phyloP scores from a whole-genome alignment of 1,139 yeast genomes.

The Taphrina flavorubra region DNA sequence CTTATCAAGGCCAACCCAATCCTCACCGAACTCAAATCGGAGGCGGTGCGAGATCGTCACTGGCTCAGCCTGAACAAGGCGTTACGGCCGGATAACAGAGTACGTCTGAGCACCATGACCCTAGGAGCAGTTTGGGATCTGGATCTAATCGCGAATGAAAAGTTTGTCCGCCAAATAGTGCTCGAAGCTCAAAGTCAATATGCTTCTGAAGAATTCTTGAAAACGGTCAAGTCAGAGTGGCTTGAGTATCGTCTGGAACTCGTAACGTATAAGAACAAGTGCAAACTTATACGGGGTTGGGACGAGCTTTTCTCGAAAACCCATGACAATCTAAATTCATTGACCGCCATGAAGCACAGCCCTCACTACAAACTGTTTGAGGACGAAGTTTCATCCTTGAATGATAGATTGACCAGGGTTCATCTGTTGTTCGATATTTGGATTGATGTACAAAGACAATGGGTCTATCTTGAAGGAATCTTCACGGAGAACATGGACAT shows the following conservation, averaged over 20 bases:
- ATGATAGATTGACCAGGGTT: slow-evolving; percentile 61
- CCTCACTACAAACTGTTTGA: slow-evolving; percentile 68
- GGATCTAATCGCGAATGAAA: slow-evolving; percentile 58
- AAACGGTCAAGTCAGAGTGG: slow-evolving; percentile 54
- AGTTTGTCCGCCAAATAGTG: slow-evolving; percentile 59
- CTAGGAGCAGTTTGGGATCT: slow-evolving; percentile 70
- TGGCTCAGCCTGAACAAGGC: slow-evolving; percentile 63
- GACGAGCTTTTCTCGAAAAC: slow-evolving; percentile 65
- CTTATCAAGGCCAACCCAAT: slow-evolving; percentile 55
- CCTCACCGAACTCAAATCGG: slow-evolving; percentile 62
- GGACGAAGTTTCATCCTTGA: slow-evolving; percentile 63
- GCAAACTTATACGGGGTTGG: slow-evolving; percentile 72
- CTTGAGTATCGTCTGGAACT: slow-evolving; percentile 58
- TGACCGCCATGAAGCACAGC: slow-evolving; percentile 76
- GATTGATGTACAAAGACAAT: slow-evolving; percentile 86
- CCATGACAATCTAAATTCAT: slow-evolving; percentile 64
- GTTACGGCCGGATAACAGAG: slow-evolving; percentile 48
- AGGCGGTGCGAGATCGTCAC: slow-evolving; percentile 68
- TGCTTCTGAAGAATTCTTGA: slow-evolving; percentile 62
- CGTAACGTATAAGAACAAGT: slow-evolving; percentile 61
- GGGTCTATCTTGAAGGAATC: slow-evolving; percentile 85
- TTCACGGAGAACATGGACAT: slow-evolving; percentile 66
- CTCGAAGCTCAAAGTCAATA: slow-evolving; percentile 76
- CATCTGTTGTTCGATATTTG: slow-evolving; percentile 67
- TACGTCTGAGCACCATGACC: slow-evolving; percentile 50